A percentile compares a stretch with the other conserved stretches of the same genome.
phyloP scores from a whole-genome alignment of 306 rosid genomes.

The Ammopiptanthus mongolicus region DNA sequence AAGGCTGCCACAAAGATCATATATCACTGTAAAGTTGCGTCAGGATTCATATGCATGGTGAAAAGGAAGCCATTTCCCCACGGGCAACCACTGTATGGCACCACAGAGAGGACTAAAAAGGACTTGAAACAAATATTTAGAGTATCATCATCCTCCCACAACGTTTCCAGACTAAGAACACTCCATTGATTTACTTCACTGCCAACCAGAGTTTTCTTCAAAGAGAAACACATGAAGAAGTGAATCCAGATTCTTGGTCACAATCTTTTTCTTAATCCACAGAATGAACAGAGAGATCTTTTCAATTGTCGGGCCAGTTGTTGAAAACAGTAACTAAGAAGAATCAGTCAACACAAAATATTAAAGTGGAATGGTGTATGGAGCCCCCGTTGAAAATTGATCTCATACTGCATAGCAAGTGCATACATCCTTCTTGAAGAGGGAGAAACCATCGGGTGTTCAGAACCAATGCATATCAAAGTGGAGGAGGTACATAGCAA shows the following conservation, averaged over 20 bases:
- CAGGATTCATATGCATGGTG: not conserved
- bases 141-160: slow-evolving; percentile 2
- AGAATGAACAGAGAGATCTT: slow-evolving; percentile 12
- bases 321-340: slow-evolving; percentile 20
- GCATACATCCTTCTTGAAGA: not conserved
- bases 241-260: slow-evolving; percentile 16
- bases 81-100: not conserved
- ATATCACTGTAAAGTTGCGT: slow-evolving; percentile 2
- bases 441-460: slow-evolving; percentile 7
- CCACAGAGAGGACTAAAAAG: not conserved
- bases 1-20: slow-evolving; percentile 21
- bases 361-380: slow-evolving; percentile 6
- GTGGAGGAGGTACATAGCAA: slow-evolving; percentile 20
- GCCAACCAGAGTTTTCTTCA: not conserved
- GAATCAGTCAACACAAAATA: slow-evolving; percentile 22
- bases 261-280: slow-evolving; percentile 6
- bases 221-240: slow-evolving; percentile 5
- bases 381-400: slow-evolving; percentile 7
- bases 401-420: slow-evolving; percentile 1
- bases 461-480: slow-evolving; percentile 10
- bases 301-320: slow-evolving; percentile 26
- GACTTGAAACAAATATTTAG: slow-evolving; percentile 15
- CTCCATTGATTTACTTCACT: slow-evolving; percentile 13
- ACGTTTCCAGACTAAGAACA: slow-evolving; percentile 20
- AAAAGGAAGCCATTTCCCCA: slow-evolving; percentile 12